Conservation (phyloP, 768 basidiomycete species). For the Tephrocybe rancida region DNA sequence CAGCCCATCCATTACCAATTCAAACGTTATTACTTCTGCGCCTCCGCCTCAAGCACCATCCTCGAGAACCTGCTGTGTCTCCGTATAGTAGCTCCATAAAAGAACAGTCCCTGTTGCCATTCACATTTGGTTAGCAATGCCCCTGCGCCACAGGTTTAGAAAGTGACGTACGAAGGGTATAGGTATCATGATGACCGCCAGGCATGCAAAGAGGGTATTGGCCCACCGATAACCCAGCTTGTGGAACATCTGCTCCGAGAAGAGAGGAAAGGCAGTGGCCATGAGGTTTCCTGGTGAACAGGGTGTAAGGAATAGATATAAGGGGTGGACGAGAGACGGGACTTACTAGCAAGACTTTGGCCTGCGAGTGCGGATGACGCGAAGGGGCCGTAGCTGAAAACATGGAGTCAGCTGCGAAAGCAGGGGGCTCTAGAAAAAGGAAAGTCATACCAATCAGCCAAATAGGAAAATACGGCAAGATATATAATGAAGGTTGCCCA, state of each 20-base stretch:
- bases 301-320: background rate
- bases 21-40: background rate
- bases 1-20: background rate
- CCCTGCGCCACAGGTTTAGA: background rate
- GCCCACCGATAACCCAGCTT: conserved; percentile 62
- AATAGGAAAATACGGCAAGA: conserved; percentile 58
- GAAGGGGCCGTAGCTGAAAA: conserved; percentile 52
- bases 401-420: background rate
- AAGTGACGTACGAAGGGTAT: conserved; percentile 55
- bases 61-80: conserved; percentile 42
- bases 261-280: conserved; percentile 61
- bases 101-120: conserved; percentile 37
- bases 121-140: background rate
- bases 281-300: conserved; percentile 45
- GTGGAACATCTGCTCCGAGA: conserved; percentile 60
- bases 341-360: conserved; percentile 59
- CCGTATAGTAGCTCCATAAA: conserved; percentile 43
- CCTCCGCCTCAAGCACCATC: conserved; percentile 32
- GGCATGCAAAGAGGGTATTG: conserved; percentile 54
- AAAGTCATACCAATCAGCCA: conserved; percentile 59
- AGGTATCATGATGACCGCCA: conserved; percentile 56
- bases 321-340: background rate
- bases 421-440: background rate
- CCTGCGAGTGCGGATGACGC: conserved; percentile 73
- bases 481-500: conserved; percentile 57